Percentiles rank a stretch among this genome's conserved stretches.
phyloP scores from a whole-genome alignment of 2,329 filamentous ascomycete genomes.

The Penicillium fuscoglaucum region DNA sequence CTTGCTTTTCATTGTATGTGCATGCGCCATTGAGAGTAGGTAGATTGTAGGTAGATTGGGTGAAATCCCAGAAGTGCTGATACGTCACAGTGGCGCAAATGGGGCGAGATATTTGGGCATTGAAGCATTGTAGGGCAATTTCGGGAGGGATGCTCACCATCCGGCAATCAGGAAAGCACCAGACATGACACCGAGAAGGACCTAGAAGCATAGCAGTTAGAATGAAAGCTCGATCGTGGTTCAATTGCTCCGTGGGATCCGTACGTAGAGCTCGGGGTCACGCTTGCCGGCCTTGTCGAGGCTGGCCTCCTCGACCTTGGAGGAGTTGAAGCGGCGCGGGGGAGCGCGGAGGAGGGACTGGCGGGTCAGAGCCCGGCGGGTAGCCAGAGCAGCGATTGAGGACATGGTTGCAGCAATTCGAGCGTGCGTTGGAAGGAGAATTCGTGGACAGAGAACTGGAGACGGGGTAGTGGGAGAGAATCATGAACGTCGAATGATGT shows the following conservation, averaged over 20 bases:
- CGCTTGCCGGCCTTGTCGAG: conserved; percentile 65
- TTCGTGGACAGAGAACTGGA: conserved; percentile 20
- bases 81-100: conserved; percentile 17
- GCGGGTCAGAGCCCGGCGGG: conserved; percentile 45
- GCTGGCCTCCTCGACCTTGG: conserved; percentile 50
- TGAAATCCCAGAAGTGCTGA: background rate
- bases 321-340: conserved; percentile 41
- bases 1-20: background rate
- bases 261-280: conserved; percentile 75
- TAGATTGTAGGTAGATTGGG: too few species aligned
- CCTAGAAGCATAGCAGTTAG: conserved; percentile 53
- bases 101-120: conserved; percentile 9
- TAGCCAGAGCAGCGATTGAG: conserved; percentile 44
- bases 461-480: conserved; percentile 33
- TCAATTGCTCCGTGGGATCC: conserved; percentile 29
- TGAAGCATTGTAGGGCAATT: conserved; percentile 10
- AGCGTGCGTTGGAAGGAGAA: conserved; percentile 18
- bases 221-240: background rate
- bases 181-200: conserved; percentile 88
- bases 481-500: conserved; percentile 38
- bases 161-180: conserved; percentile 84
- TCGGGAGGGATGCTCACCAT: conserved; percentile 52
- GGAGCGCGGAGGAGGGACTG: conserved; percentile 44
- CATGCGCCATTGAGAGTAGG: conserved; percentile 34
- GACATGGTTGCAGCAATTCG: conserved; percentile 37